These are phyloP conservation scores for Daldinia bambusicola DNA, from an alignment of 495 filamentous ascomycete species.

Conservation along the genomic window DNA sequence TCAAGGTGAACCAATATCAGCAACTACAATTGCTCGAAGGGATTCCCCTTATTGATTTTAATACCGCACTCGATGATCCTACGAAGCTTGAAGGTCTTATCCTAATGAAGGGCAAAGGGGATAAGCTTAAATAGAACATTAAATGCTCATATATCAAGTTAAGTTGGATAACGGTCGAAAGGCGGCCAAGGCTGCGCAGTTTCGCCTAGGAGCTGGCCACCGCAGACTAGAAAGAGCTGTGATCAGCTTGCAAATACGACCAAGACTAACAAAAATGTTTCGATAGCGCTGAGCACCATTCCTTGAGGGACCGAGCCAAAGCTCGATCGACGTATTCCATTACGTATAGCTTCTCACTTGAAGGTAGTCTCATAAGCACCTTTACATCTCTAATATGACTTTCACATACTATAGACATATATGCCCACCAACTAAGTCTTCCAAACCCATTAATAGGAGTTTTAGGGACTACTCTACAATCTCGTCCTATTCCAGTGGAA, in stretches of 20 bases:
- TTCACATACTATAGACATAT: no score
- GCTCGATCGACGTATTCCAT: conserved; percentile 39
- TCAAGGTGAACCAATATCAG: conserved; percentile 24
- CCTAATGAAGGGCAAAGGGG: conserved; percentile 27
- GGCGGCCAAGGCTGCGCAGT: conserved; percentile 20
- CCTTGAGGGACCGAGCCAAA: conserved; percentile 27
- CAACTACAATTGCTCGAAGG: background rate
- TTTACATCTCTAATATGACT: background rate
- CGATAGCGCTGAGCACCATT: conserved; percentile 37
- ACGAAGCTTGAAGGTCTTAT: conserved; percentile 34
- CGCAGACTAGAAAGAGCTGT: conserved; percentile 15
- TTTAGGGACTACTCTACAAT: conserved; percentile 24
- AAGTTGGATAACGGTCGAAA: conserved; percentile 31
- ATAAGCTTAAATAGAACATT: conserved; percentile 26
- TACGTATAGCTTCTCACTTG: conserved; percentile 31
- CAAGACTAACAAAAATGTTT: conserved; percentile 2
- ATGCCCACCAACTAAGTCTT: background rate
- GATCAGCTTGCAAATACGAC: no score
- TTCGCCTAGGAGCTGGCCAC: conserved; percentile 29
- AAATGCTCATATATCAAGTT: conserved; percentile 30
- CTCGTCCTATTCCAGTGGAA: conserved; percentile 40
- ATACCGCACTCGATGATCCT: conserved; percentile 29
- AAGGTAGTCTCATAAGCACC: conserved; percentile 18
- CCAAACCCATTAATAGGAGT: background rate
- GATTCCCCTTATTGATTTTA: conserved; percentile 31